These are phyloP conservation scores for Plantago ovata DNA, from an alignment of 257 asterid genomes.

Conservation along the genomic window DNA sequence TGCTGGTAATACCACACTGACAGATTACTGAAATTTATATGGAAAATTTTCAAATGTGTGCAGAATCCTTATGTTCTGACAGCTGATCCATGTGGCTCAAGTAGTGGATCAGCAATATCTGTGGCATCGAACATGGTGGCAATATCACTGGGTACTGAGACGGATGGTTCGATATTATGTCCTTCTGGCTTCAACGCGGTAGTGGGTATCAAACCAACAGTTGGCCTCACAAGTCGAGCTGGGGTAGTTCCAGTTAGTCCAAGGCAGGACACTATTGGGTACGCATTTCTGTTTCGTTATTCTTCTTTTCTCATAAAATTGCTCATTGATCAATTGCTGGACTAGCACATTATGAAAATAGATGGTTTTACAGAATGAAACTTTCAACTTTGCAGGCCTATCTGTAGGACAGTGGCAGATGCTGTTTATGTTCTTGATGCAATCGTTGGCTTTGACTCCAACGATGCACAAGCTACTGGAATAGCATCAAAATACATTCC, in stretches of 20 bases:
- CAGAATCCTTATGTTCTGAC: no score
- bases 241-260: conserved; percentile 64
- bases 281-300: not conserved
- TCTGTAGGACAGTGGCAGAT: conserved; percentile 61
- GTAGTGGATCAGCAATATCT: no score
- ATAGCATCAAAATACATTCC: conserved; percentile 58
- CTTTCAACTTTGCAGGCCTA: conserved; percentile 38
- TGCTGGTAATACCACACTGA: no score
- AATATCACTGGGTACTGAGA: conserved; percentile 57
- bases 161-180: no score
- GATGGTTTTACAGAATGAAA: no score
- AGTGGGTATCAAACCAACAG: conserved; percentile 37
- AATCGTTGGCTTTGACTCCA: conserved; percentile 56
- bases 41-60: not conserved
- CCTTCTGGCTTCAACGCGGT: no score
- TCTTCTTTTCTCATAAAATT: no score
- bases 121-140: no score
- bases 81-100: conserved; percentile 55
- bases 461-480: conserved; percentile 46
- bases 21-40: no score
- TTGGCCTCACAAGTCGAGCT: conserved; percentile 68
- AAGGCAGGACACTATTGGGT: conserved; percentile 65
- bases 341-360: no score
- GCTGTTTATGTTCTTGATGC: conserved; percentile 56
- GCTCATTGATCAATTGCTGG: no score